Conservation (phyloP, 83 land plant genomes). For the Isoetes engelmannii region DNA sequence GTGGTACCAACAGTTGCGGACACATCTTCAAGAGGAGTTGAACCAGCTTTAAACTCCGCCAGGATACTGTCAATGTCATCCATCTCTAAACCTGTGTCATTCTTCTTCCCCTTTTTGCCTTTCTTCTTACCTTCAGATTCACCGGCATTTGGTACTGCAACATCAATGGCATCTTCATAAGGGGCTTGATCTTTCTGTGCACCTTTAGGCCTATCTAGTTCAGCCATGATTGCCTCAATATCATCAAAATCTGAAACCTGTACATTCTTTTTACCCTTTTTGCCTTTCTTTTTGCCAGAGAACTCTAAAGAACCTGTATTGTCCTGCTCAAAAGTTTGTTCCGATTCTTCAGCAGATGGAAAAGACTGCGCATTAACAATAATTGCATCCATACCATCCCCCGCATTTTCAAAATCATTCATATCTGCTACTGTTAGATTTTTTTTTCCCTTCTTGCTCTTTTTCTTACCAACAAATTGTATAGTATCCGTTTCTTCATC, state of each 20-base stretch:
- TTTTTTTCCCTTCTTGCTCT: conserved; percentile 22
- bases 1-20: background rate
- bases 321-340: too few species aligned
- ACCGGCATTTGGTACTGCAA: conserved; percentile 8
- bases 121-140: conserved; percentile 28
- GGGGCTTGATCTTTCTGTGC: conserved; percentile 11
- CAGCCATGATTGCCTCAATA: conserved; percentile 29
- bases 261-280: conserved; percentile 38
- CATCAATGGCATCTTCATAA: background rate
- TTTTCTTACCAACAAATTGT: conserved; percentile 35
- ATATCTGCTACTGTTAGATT: background rate
- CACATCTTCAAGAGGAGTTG: background rate
- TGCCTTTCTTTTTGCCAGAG: background rate
- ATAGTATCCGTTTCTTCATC: conserved; percentile 22
- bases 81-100: background rate
- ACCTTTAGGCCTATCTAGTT: conserved; percentile 26
- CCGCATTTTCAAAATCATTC: too few species aligned
- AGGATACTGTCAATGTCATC: background rate
- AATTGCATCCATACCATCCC: too few species aligned
- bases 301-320: too few species aligned
- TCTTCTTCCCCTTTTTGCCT: conserved; percentile 19
- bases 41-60: conserved; percentile 3
- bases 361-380: background rate
- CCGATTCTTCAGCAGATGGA: background rate
- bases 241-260: conserved; percentile 14